A percentile compares a stretch with the other conserved stretches of the same genome.
Evolutionary conservation across 2,329 filamentous ascomycete genomes (phyloP).

Genomic region (Penicillium sclerotiorum): DNA sequence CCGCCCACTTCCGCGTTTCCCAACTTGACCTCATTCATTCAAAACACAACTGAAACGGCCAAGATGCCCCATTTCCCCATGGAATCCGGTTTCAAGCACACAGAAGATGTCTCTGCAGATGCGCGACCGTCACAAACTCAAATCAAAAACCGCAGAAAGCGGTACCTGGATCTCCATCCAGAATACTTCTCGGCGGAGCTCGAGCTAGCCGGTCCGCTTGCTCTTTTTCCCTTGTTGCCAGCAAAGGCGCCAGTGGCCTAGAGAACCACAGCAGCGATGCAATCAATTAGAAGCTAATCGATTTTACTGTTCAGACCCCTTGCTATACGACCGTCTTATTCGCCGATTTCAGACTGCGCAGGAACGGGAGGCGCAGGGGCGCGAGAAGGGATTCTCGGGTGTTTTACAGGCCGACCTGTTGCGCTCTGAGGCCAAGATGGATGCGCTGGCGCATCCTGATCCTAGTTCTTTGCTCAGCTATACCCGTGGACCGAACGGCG

Average conservation of each 20-base stretch:
- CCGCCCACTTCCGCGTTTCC: constrained; percentile 32
- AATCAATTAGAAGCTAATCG: constrained; percentile 30
- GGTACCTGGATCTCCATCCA: constrained; percentile 72
- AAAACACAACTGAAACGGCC: constrained; percentile 14
- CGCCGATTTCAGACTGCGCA: constrained; percentile 72
- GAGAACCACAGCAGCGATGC: constrained; percentile 10
- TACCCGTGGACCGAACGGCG: constrained; percentile 54
- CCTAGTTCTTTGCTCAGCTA: constrained; percentile 55
- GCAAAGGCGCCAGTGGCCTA: constrained; percentile 9
- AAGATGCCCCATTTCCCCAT: constrained; percentile 43
- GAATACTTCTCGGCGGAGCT: constrained; percentile 69
- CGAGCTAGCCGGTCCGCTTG: constrained; percentile 61
- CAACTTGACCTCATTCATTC: constrained; percentile 14
- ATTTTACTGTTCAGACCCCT: constrained; percentile 59
- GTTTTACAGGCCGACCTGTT: constrained; percentile 76
- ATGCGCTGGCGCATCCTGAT: constrained; percentile 59
- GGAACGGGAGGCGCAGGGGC: constrained; percentile 74
- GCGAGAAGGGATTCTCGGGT: constrained; percentile 75
- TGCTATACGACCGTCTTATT: constrained; percentile 80
- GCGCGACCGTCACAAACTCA: constrained; percentile 48
- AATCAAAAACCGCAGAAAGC: constrained; percentile 74
- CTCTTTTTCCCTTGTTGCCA: constrained; percentile 24
- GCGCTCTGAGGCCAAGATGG: constrained; percentile 75
- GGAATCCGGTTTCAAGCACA: constrained; percentile 29
- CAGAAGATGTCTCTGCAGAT: constrained; percentile 12